phyloP scores from a whole-genome alignment of 441 rosid genomes.

The Flueggea neowawraea region DNA sequence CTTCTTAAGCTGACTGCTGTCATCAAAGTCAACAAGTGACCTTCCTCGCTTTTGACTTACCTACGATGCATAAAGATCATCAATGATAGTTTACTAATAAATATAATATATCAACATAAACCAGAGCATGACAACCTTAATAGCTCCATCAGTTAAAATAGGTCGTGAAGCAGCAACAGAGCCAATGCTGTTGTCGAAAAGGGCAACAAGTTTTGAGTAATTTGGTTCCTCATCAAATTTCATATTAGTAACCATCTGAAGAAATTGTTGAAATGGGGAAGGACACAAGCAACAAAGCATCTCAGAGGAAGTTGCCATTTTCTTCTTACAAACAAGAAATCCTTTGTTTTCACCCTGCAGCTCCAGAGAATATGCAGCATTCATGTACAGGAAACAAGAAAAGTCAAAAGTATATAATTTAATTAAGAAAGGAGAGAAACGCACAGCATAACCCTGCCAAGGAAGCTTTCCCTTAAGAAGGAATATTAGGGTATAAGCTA shows the following conservation, averaged over 20 bases:
- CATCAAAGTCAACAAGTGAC: slow-evolving; percentile 36
- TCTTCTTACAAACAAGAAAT: slow-evolving; percentile 57
- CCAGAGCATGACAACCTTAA: slow-evolving; percentile 33
- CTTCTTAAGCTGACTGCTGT: slow-evolving; percentile 41
- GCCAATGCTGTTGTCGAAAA: slow-evolving; percentile 42
- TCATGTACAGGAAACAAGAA: neutral
- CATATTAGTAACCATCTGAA: slow-evolving; percentile 53
- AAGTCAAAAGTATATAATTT: slow-evolving; percentile 4
- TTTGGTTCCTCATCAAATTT: slow-evolving; percentile 64
- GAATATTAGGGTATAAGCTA: slow-evolving; percentile 56
- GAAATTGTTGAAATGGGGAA: slow-evolving; percentile 48
- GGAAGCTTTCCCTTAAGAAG: slow-evolving; percentile 54
- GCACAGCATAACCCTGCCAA: slow-evolving; percentile 57
- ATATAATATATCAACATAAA: neutral
- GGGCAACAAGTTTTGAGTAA: slow-evolving; percentile 47
- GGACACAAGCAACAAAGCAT: slow-evolving; percentile 55
- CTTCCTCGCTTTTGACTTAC: slow-evolving; percentile 52
- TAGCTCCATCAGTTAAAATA: slow-evolving; percentile 47
- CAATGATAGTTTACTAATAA: neutral
- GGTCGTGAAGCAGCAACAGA: slow-evolving; percentile 37
- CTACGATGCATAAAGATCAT: slow-evolving; percentile 20
- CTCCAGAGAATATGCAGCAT: neutral
- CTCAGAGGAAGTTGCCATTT: slow-evolving; percentile 57
- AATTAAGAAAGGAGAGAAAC: slow-evolving; percentile 16
- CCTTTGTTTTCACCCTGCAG: slow-evolving; percentile 58